Evolutionary conservation across 768 basidiomycete genomes (phyloP), one percentile per base, ranked within the genome.

Genomic region (Pleurotus djamor): DNA sequence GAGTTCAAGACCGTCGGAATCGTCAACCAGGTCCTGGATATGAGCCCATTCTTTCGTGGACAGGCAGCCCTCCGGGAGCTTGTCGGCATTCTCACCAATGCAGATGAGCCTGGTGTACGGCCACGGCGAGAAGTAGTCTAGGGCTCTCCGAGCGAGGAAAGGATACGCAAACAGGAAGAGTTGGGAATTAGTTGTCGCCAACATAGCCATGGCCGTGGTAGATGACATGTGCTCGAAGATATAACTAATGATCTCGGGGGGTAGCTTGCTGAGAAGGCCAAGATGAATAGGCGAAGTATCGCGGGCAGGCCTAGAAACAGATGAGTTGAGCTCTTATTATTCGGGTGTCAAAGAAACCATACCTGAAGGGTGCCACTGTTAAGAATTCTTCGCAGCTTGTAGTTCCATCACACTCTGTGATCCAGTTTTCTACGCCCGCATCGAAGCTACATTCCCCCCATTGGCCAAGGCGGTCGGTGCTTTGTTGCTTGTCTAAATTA

Each of bases 51-150:
- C 58, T n/a, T 55, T 36, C 14, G 44, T 16, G 8, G 63, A 55
- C 33, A 62, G 37, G 44, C 61, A 33, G 36, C 61, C 64, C n/a
- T 62, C 61, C 5, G 59, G 61, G 33, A 54, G 57, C 14, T 32
- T 37, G 28, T 59, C 45, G 38, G 64, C 57, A 32, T 59, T 59
- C n/a, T 60, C 59, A 9, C 54, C 48, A n/a, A 61, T 35, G 52
- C 51, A 28, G 52, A 60, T 54, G 64, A 62, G 50, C 38, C 62
- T 34, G 34, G 57, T 48, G 1, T 56, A 47, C 5, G 60, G 28
- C 52, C 59, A 60, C 16, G 17, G 13, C 17, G 45, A 17, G 10
- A n/a, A 7, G 16, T 7, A 6, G 8, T 52, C 50, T 10, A 37
- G 6, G 16, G 17, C 12, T 33, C 14, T 33, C 50, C 34, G 50